Evolutionary conservation across 2,329 filamentous ascomycete genomes (phyloP).

Genomic region (Penicillium sp.): DNA sequence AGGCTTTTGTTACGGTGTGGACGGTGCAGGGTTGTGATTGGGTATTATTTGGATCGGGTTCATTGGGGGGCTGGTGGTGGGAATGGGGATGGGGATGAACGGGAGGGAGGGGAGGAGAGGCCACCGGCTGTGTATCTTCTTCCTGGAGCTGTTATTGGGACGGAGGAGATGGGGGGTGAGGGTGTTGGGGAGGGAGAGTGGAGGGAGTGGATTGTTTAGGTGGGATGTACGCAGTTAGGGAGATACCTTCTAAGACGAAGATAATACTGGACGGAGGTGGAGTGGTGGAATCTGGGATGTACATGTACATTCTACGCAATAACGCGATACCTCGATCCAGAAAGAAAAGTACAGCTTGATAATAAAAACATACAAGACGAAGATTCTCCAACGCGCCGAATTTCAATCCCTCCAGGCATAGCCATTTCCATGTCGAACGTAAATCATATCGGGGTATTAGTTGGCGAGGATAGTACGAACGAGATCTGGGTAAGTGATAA

Average conservation of each 20-base stretch:
- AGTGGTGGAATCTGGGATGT: not conserved
- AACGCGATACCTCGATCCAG: constrained; percentile 1
- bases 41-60: constrained; percentile 58
- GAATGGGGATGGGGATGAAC: constrained; percentile 14
- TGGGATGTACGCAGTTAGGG: not conserved
- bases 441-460: constrained; percentile 45
- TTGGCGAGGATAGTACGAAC: constrained; percentile 84
- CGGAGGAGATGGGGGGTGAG: constrained; percentile 51
- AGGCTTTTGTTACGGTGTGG: constrained; percentile 57
- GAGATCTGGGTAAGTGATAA: constrained; percentile 58
- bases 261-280: not conserved
- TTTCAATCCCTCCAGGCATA: constrained; percentile 6
- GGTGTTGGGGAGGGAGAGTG: constrained; percentile 36
- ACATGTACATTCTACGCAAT: not conserved
- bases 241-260: too few species aligned
- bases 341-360: constrained; percentile 12
- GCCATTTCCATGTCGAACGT: constrained; percentile 18
- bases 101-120: constrained; percentile 31
- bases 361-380: constrained; percentile 13
- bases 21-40: constrained; percentile 58
- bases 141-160: constrained; percentile 57
- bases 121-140: constrained; percentile 56
- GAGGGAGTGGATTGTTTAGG: constrained; percentile 28
- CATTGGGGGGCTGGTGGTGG: constrained; percentile 38
- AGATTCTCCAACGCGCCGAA: constrained; percentile 7